Base-by-base conservation (phyloP, 176 grass and related monocot genomes). In the Avena insularis region DNA sequence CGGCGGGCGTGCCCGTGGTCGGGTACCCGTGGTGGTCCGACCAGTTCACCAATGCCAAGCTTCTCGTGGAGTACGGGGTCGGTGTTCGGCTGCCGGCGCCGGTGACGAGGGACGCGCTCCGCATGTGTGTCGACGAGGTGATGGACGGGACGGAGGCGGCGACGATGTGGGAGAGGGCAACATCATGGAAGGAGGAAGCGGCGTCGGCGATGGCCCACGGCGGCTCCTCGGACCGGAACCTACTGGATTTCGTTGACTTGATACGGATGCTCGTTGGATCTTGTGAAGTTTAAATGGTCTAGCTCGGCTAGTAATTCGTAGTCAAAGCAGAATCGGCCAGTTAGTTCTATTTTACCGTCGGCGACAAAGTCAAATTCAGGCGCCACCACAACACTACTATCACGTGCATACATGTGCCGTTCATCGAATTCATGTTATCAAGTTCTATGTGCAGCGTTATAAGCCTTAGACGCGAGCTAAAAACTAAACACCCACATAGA, bases 21-120 rank as follows among this genome's bases (percentile, higher is more conserved):
- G 87, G 81, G 15, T 89, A 90, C 79, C 93, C 93, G 20, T 85
- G 88, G 84, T 92, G 78, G 67, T 91, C 90, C 0, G 93, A 94
- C 55, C 93, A 94, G 59, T 78, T 90, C 53, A 82, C 90, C 49
- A 81, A 94, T 58, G 87, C 85, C 12, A 94, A 83, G 87, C 55
- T 92, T 15, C 2, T 90, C 21, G 90, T 83, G 5, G 85, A 82
- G 33, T 90, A 85, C 59, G 33, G 29, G 45, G 82, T 90, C 43
- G 93, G 90, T 53, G 85, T 92, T 23, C 78, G 88, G 79, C 85
- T 90, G 61, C 85, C 19, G 0, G 67, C 71, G 14, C 92, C 90
- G 16, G 72, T 82, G 35, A 83, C 47, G 29, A 5, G 13, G 14
- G 85, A 80, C 40, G 51, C 35, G 0, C 43, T 94, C 13, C 62